Evolutionary conservation across 2,329 filamentous ascomycete species (phyloP).

Genomic region (Calycina marina): DNA sequence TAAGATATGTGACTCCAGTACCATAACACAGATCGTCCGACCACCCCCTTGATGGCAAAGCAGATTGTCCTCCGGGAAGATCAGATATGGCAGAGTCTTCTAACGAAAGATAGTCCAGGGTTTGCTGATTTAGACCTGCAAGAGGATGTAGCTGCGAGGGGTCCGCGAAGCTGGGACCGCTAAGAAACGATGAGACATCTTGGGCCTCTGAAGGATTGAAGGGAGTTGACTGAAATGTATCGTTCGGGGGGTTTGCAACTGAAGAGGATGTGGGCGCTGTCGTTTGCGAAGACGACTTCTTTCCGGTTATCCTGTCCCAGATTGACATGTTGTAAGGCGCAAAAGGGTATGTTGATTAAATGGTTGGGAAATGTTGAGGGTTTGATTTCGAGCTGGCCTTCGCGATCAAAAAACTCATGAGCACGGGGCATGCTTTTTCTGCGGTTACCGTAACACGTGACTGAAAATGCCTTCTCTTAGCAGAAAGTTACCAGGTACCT

Average conservation of each 20-base stretch:
- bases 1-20: constrained; percentile 83
- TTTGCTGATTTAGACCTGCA: constrained; percentile 81
- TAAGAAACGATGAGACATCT: constrained; percentile 79
- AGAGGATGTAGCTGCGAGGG: constrained; percentile 83
- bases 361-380: neutral
- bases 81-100: constrained; percentile 84
- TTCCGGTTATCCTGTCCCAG: constrained; percentile 25
- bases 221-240: constrained; percentile 34
- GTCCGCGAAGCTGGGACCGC: constrained; percentile 63
- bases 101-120: constrained; percentile 85
- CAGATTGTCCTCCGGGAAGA: constrained; percentile 71
- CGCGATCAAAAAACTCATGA: no score
- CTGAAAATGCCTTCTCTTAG: no score
- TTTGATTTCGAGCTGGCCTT: no score
- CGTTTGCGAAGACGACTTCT: constrained; percentile 22
- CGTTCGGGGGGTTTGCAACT: constrained; percentile 18
- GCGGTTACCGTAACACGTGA: no score
- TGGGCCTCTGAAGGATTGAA: constrained; percentile 62
- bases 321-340: constrained; percentile 21
- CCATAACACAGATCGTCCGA: constrained; percentile 98
- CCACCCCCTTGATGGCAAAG: constrained; percentile 89
- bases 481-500: no score
- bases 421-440: no score
- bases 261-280: constrained; percentile 9
- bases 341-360: constrained; percentile 2